These are phyloP conservation scores for Lepidopterella palustris DNA, from an alignment of 495 filamentous ascomycete genomes.

Conservation along the genomic window DNA sequence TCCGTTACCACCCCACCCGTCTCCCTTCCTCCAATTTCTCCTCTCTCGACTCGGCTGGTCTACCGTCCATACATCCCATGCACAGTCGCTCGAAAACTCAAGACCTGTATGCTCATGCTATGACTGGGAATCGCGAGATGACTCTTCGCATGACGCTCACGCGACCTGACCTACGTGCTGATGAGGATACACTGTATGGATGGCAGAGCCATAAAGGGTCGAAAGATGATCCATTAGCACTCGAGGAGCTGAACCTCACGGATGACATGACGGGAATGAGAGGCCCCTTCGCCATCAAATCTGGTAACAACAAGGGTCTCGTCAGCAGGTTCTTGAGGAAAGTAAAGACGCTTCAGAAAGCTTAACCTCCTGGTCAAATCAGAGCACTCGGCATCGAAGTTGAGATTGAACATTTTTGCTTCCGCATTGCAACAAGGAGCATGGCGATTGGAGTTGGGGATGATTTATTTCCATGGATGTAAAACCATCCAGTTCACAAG, in stretches of 20 bases:
- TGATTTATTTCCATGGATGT: background rate
- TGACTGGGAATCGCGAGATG: constrained; percentile 68
- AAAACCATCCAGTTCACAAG: background rate
- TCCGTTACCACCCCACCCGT: constrained; percentile 21
- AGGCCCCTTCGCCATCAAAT: constrained; percentile 37
- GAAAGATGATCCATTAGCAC: constrained; percentile 47
- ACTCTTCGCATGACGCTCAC: constrained; percentile 92
- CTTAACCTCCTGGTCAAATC: background rate
- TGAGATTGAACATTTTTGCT: background rate
- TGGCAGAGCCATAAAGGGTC: constrained; percentile 34
- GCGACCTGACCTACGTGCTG: constrained; percentile 70
- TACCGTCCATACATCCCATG: constrained; percentile 14
- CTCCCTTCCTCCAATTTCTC: constrained; percentile 37
- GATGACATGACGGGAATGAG: constrained; percentile 40
- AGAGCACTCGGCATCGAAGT: background rate
- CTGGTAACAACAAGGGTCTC: constrained; percentile 17
- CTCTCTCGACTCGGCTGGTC: constrained; percentile 33
- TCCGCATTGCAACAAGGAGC: background rate
- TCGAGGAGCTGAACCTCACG: constrained; percentile 46
- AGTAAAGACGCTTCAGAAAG: constrained; percentile 4
- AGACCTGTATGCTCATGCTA: background rate
- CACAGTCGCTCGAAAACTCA: constrained; percentile 32
- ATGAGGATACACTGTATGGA: constrained; percentile 57
- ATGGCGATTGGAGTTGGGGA: background rate
- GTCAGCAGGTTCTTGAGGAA: constrained; percentile 24